These are phyloP conservation scores for Amaranthus cruentus DNA, from an alignment of 148 eudicot genomes.

Conservation along the genomic window DNA sequence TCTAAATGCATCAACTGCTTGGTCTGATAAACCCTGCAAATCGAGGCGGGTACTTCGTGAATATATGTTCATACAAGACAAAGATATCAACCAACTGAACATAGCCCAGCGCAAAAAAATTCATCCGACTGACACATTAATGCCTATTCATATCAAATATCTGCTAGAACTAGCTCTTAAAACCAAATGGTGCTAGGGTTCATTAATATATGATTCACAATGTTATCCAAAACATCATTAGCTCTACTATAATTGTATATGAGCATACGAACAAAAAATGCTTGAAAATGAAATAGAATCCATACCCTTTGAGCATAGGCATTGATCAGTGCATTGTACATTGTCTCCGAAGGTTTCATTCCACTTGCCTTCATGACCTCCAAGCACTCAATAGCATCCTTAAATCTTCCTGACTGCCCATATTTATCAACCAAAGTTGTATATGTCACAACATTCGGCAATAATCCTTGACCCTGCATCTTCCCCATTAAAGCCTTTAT, in stretches of 20 bases:
- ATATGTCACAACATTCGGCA: conserved; percentile 86
- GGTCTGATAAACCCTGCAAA: conserved; percentile 86
- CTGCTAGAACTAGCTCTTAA: neutral
- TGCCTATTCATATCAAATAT: neutral
- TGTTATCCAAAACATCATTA: neutral
- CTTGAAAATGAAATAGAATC: neutral
- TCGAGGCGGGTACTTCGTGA: conserved; percentile 14
- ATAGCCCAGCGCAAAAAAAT: neutral
- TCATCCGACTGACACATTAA: neutral
- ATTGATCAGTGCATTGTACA: conserved; percentile 96
- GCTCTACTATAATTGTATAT: neutral
- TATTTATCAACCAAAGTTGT: conserved; percentile 81
- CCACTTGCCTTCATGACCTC: conserved; percentile 93
- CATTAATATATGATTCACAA: neutral
- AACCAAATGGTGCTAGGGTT: neutral
- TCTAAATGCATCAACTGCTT: conserved; percentile 81
- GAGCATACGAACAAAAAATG: neutral
- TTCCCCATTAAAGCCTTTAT: conserved; percentile 58
- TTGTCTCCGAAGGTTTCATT: conserved; percentile 73
- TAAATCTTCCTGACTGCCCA: conserved; percentile 87
- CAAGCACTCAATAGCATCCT: conserved; percentile 85
- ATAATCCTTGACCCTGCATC: conserved; percentile 81
- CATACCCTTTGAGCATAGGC: conserved; percentile 96
- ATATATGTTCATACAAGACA: conserved; percentile 4
- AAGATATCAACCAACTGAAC: neutral